Base-by-base conservation (phyloP, 768 basidiomycete species). In the Coprinopsis cinerea region DNA sequence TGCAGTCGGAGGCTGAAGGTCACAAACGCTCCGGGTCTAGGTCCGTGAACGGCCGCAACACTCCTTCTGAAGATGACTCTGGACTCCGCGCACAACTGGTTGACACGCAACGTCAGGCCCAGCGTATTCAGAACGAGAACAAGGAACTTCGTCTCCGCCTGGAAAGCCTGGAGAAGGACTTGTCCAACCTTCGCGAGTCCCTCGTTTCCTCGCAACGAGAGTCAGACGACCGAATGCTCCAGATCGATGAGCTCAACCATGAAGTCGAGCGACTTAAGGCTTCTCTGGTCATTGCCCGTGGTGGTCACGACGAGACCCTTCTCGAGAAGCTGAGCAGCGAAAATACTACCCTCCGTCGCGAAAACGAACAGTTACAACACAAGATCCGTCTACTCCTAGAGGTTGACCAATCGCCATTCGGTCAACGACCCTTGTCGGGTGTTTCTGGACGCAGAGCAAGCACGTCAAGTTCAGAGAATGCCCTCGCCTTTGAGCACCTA, bases 351-450 rank as follows among this genome's bases (percentile, higher is more conserved):
- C 80, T 93, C 51, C 83, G 85, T 64, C 79, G 81, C 49, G 90
- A 93, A 67, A 93, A 93, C 64, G 86, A 89, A 61, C 83, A 92
- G 57, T 77, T 93, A 37, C 84, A 85, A n/a, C 89, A 90, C 64
- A 92, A 92, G 75, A 92, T 95, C 57, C 87, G 83, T 49, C 76
- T 94, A 41, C 74, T 95, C 14, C 78, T 95, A 47, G 90, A 92
- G 59, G 90, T 88, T 37, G 89, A 92, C 58, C 86, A 88, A 57
- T 79, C 86, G 18, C 71, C 78, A 2, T 90, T 84, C 25, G 72
- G 73, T 42, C 76, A 75, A 17, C 67, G 77, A 51, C 85, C 83
- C 22, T 67, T 83, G 53, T 88, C 85, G 7, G 77, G 76, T 28
- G 67, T 76, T 11, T 72, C 70, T 36, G 75, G 72, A 50, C 78